These are phyloP conservation scores for Monosporozyma yasuniensis DNA, from an alignment of 805 yeast species.

Conservation along the genomic window DNA sequence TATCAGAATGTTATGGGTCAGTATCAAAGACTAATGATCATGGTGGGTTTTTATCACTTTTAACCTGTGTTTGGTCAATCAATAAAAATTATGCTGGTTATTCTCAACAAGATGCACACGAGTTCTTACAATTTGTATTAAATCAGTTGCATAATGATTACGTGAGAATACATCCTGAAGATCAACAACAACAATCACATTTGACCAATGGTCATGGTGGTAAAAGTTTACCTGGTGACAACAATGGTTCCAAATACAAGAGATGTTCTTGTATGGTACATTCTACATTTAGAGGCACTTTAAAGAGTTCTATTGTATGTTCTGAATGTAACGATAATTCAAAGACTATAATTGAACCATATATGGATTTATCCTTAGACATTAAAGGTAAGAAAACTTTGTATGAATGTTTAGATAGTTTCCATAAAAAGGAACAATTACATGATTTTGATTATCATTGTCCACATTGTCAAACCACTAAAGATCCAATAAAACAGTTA, in stretches of 20 bases:
- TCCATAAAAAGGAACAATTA: conserved; percentile 68
- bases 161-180: conserved; percentile 11
- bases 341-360: conserved; percentile 70
- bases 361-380: conserved; percentile 81
- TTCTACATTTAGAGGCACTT: conserved; percentile 70
- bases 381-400: conserved; percentile 41
- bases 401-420: conserved; percentile 61
- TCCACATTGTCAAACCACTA: conserved; percentile 48
- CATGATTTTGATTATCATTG: conserved; percentile 65
- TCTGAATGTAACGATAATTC: conserved; percentile 54
- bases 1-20: conserved; percentile 58
- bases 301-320: conserved; percentile 75
- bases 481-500: conserved; percentile 66
- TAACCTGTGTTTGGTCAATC: conserved; percentile 82
- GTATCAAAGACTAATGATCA: conserved; percentile 35
- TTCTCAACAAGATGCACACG: conserved; percentile 97
- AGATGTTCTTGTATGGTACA: conserved; percentile 75
- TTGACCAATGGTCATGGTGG: background rate
- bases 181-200: conserved; percentile 6
- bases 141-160: conserved; percentile 64
- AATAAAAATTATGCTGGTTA: conserved; percentile 86
- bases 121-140: conserved; percentile 85
- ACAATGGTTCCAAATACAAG: conserved; percentile 1
- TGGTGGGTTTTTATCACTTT: conserved; percentile 70
- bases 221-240: background rate